Percentiles rank a stretch among this genome's conserved stretches.
Evolutionary conservation across 2,329 filamentous ascomycete genomes (phyloP).

Genomic region (Epichloe glyceriae): DNA sequence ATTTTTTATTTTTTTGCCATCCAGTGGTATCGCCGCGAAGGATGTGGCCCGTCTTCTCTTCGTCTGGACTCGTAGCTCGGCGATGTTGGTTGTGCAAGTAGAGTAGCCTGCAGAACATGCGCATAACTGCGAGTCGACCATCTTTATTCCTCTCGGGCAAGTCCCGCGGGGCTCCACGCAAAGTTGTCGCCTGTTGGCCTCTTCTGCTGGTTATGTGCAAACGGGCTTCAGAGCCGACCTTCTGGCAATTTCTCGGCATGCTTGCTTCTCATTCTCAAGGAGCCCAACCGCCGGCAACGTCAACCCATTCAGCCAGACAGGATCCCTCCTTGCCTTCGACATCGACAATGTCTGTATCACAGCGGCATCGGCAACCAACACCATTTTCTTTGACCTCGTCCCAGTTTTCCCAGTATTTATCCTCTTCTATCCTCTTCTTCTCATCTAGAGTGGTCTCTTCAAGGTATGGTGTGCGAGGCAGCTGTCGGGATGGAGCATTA

Average conservation of each 20-base stretch:
- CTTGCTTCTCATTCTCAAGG: conserved; percentile 18
- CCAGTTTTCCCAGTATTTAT: conserved; percentile 87
- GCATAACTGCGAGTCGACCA: not conserved
- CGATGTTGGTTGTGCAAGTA: not conserved
- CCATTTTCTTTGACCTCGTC: conserved; percentile 89
- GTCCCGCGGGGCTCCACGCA: not conserved
- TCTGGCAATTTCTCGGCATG: not conserved
- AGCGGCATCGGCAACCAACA: conserved; percentile 90
- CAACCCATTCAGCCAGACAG: conserved; percentile 91
- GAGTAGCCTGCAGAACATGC: not conserved
- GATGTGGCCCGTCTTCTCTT: not conserved
- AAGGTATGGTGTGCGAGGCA: conserved; percentile 66
- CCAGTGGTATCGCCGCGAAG: not conserved
- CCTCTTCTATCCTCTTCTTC: conserved; percentile 78
- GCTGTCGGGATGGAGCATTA: conserved; percentile 80
- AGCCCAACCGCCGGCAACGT: conserved; percentile 89
- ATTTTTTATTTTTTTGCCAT: not conserved
- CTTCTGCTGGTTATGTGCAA: not conserved
- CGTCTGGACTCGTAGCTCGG: not conserved
- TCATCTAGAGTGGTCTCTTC: conserved; percentile 72
- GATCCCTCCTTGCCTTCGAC: conserved; percentile 96
- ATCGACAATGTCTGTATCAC: conserved; percentile 93
- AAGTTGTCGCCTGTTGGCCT: not conserved
- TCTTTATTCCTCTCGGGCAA: not conserved
- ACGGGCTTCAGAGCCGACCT: not conserved